Conservation (phyloP, 2,329 filamentous ascomycete genomes). For the Fusarium beomiforme region DNA sequence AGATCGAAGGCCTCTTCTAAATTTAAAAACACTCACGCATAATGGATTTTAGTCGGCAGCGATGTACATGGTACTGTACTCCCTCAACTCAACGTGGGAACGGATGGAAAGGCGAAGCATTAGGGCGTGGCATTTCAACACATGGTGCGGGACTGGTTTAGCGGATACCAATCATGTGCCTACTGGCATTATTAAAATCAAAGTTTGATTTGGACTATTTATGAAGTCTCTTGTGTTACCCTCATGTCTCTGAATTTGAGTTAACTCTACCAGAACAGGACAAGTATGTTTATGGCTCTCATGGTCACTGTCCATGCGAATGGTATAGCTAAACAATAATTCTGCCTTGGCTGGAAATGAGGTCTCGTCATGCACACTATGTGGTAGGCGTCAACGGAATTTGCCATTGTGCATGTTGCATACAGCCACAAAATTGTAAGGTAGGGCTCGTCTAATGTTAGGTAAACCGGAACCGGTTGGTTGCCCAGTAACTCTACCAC, state of each 20-base stretch:
- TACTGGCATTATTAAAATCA: slow-evolving; percentile 30
- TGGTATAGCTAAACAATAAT: not conserved
- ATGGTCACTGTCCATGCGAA: not conserved
- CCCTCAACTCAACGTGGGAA: slow-evolving; percentile 45
- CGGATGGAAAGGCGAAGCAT: slow-evolving; percentile 38
- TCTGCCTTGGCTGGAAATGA: slow-evolving; percentile 29
- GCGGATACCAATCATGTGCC: slow-evolving; percentile 27
- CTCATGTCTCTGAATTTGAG: not conserved
- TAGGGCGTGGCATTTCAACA: slow-evolving; percentile 45
- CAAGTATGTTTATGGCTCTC: not conserved
- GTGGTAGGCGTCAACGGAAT: slow-evolving; percentile 19
- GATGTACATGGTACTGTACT: slow-evolving; percentile 20
- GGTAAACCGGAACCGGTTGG: slow-evolving; percentile 7
- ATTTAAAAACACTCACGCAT: not conserved
- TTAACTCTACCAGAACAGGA: not conserved
- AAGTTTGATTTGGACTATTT: slow-evolving; percentile 1
- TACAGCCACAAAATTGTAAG: slow-evolving; percentile 7
- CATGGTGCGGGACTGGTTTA: slow-evolving; percentile 35
- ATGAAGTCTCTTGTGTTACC: not conserved
- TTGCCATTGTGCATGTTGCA: slow-evolving; percentile 14
- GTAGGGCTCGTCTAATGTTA: slow-evolving; percentile 1
- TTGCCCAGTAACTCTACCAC: slow-evolving; percentile 28
- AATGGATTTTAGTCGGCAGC: slow-evolving; percentile 3
- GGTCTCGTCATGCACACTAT: slow-evolving; percentile 16
- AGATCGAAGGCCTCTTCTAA: slow-evolving; percentile 91